Conservation (phyloP, 2,329 filamentous ascomycete species). For the Ploettnerulaceae sp. region DNA sequence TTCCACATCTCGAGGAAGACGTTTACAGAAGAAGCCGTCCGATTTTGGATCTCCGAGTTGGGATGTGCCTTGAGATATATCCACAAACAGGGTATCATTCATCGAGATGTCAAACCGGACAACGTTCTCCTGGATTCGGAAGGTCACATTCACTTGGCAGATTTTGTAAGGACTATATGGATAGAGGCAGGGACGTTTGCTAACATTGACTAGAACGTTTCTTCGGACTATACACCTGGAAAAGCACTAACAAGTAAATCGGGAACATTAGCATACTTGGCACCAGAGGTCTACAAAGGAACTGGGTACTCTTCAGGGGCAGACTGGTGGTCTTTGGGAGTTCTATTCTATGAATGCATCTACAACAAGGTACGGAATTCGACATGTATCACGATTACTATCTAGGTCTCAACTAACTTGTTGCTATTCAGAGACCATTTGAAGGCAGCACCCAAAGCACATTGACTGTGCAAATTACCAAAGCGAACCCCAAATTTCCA, state of each 20-base stretch:
- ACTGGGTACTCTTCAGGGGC: slow-evolving; percentile 85
- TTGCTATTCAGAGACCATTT: slow-evolving; percentile 68
- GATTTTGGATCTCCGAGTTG: slow-evolving; percentile 94
- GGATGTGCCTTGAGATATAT: slow-evolving; percentile 88
- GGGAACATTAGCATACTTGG: slow-evolving; percentile 90
- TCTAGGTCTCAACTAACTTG: slow-evolving; percentile 5
- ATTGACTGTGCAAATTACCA: slow-evolving; percentile 74
- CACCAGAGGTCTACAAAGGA: slow-evolving; percentile 90
- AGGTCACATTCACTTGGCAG: slow-evolving; percentile 93
- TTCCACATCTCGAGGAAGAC: slow-evolving; percentile 98
- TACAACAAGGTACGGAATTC: slow-evolving; percentile 75
- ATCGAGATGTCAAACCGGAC: slow-evolving; percentile 87
- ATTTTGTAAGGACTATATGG: slow-evolving; percentile 62
- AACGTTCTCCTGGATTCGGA: slow-evolving; percentile 85
- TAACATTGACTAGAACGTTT: slow-evolving; percentile 71
- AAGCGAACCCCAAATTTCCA: slow-evolving; percentile 80
- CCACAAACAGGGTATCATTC: slow-evolving; percentile 80
- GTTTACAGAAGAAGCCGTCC: slow-evolving; percentile 93
- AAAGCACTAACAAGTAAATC: slow-evolving; percentile 91
- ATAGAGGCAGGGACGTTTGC: slow-evolving; percentile 19
- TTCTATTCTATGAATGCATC: slow-evolving; percentile 99
- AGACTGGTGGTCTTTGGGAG: slow-evolving; percentile 98
- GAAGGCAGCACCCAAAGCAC: slow-evolving; percentile 82
- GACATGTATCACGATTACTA: background rate
- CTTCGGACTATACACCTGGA: slow-evolving; percentile 81